phyloP scores from a whole-genome alignment of 225 moss, liverwort and hornwort genomes.

The Asterella californica region DNA sequence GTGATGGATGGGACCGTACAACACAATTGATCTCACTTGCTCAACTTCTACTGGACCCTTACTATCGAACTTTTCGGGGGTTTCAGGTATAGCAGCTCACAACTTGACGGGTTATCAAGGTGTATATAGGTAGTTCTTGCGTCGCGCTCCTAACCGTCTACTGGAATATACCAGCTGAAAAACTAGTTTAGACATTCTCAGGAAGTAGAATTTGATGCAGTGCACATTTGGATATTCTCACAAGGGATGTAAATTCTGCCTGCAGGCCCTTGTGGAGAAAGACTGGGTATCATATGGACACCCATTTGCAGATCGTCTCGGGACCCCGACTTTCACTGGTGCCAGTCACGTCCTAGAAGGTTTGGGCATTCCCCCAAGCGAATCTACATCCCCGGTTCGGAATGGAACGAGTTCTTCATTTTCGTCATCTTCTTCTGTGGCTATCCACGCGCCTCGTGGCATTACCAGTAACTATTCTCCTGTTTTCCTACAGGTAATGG shows the following conservation, averaged over 20 bases:
- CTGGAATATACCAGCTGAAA: neutral
- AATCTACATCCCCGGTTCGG: slow-evolving; percentile 67
- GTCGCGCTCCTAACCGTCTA: no score
- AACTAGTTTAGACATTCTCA: neutral
- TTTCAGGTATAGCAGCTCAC: slow-evolving; percentile 63
- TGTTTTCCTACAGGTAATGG: slow-evolving; percentile 66
- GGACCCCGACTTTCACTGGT: slow-evolving; percentile 76
- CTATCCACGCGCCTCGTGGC: slow-evolving; percentile 49
- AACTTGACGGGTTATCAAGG: neutral
- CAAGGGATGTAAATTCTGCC: neutral
- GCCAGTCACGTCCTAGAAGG: slow-evolving; percentile 44
- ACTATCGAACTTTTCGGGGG: slow-evolving; percentile 93
- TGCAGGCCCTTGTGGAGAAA: slow-evolving; percentile 89
- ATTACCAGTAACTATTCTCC: slow-evolving; percentile 75
- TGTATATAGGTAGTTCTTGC: neutral
- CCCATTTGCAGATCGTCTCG: slow-evolving; percentile 88
- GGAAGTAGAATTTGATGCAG: neutral
- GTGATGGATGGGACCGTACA: slow-evolving; percentile 90
- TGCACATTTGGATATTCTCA: neutral
- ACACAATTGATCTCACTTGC: slow-evolving; percentile 77
- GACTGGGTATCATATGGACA: slow-evolving; percentile 98
- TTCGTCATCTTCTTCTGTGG: slow-evolving; percentile 42
- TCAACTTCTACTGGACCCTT: slow-evolving; percentile 85
- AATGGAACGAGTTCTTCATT: slow-evolving; percentile 46
- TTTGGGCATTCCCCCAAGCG: slow-evolving; percentile 39